These are phyloP conservation scores for Pseudocercospora musae DNA, from an alignment of 2,329 filamentous ascomycete genomes.

Conservation along the genomic window DNA sequence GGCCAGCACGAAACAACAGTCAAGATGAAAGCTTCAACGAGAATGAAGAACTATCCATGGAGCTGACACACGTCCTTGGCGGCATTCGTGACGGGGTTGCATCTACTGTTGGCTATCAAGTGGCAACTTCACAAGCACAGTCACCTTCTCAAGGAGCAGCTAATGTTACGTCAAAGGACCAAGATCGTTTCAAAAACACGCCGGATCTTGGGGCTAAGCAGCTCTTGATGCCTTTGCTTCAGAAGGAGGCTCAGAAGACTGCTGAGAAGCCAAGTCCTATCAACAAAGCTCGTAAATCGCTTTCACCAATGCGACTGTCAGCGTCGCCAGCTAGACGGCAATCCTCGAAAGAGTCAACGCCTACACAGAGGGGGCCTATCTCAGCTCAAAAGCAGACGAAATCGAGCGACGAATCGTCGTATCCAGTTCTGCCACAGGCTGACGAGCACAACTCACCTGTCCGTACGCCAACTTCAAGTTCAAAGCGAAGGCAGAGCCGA, in stretches of 20 bases:
- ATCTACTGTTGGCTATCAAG: conserved; percentile 8
- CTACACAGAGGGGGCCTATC: not conserved
- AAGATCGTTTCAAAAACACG: conserved; percentile 55
- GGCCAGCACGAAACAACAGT: conserved; percentile 5
- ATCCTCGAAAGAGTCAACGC: not conserved
- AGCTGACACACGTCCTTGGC: conserved; percentile 49
- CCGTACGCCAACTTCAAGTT: conserved; percentile 19
- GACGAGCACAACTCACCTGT: conserved; percentile 15
- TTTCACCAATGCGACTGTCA: conserved; percentile 20
- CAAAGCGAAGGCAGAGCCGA: conserved; percentile 16
- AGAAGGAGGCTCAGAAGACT: conserved; percentile 30
- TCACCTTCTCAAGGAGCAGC: conserved; percentile 49
- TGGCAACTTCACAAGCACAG: conserved; percentile 35
- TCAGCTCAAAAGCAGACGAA: conserved; percentile 9
- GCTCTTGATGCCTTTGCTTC: conserved; percentile 35
- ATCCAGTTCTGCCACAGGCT: conserved; percentile 23
- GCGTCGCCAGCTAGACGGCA: conserved; percentile 1
- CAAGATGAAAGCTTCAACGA: conserved; percentile 34
- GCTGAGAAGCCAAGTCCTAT: conserved; percentile 26
- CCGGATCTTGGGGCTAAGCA: conserved; percentile 40
- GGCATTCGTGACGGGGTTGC: conserved; percentile 38
- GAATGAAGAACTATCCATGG: conserved; percentile 52
- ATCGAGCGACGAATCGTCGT: conserved; percentile 16
- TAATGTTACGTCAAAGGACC: conserved; percentile 56
- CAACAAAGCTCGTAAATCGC: conserved; percentile 19